A percentile compares a stretch with the other conserved stretches of the same genome.
Evolutionary conservation across 1,284 basidiomycete genomes (phyloP).

Genomic region (Acaromyces ingoldii): DNA sequence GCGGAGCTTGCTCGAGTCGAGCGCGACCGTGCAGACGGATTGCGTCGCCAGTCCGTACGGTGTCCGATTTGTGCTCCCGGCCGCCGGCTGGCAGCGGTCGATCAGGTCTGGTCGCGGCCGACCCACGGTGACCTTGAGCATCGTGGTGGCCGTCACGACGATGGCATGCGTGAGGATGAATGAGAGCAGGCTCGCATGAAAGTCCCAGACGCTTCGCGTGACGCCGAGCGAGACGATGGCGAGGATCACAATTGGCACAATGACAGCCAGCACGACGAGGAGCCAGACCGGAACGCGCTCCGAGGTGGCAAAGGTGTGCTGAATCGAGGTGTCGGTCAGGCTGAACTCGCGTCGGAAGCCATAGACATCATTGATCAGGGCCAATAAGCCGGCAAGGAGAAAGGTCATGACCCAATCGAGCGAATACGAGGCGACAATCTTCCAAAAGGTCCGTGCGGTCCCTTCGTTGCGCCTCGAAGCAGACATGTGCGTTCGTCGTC

Average conservation of each 20-base stretch:
- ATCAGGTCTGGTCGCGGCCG: constrained; percentile 63
- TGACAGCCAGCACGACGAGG: constrained; percentile 28
- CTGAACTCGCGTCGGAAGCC: constrained; percentile 67
- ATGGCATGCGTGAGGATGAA: constrained; percentile 68
- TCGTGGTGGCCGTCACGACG: constrained; percentile 75
- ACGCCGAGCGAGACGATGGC: constrained; percentile 66
- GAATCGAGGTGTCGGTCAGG: constrained; percentile 42
- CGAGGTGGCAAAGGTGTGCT: constrained; percentile 67
- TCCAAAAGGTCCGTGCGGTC: too few species aligned
- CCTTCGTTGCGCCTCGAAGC: too few species aligned
- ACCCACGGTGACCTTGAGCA: constrained; percentile 74
- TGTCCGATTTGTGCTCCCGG: constrained; percentile 60
- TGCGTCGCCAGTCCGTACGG: constrained; percentile 68
- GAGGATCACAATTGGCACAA: constrained; percentile 60
- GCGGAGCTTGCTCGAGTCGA: constrained; percentile 14
- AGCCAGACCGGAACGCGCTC: constrained; percentile 74
- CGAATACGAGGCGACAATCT: constrained; percentile 7
- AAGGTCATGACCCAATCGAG: constrained; percentile 46
- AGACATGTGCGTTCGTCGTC: too few species aligned
- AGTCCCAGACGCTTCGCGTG: constrained; percentile 77
- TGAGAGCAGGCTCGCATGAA: constrained; percentile 69
- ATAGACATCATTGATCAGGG: constrained; percentile 64
- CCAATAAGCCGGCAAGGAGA: constrained; percentile 57
- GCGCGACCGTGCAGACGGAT: constrained; percentile 67
- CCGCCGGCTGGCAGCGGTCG: constrained; percentile 70